Base-by-base conservation (phyloP, 2,329 filamentous ascomycete species). In the Fusarium sp. region DNA sequence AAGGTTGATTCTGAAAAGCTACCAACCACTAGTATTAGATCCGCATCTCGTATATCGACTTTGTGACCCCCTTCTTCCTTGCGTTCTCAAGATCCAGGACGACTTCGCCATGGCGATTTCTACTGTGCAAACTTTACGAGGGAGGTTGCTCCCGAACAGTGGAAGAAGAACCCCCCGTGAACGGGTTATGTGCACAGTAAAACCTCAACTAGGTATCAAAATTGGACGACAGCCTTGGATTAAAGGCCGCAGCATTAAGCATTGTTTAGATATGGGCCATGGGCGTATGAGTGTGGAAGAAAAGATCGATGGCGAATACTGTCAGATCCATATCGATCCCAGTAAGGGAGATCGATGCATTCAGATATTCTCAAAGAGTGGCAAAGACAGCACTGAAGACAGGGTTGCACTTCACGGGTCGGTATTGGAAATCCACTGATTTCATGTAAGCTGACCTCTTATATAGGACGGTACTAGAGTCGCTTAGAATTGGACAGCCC, bases 271-370 rank as follows among this genome's bases (percentile, higher is more conserved):
- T 18, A 87, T 95, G 82, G 82, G 85, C 3, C 83, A 82, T 6
- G 83, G 84, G 0, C 81, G 86, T 16, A 85, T 94, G 86, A 92
- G 90, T 60, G 85, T 93, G 26, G 93, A 97, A 77, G 84, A 89
- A 52, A 97, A 97, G 76, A 88, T 97, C 65, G 93, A 97, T 72
- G 93, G 92, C 13, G 94, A 97, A 77, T 97, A 96, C 70, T 97
- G 92, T 71, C 94, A 97, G 77, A 88, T 97, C 31, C 94, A 97
- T 73, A 82, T 97, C 38, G 89, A 97, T 74, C 80, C 92, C 8
- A 81, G 81, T 10, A 88, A 86, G 50, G 80, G 80, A 16, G 75
- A 60, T 2, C 75, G 84, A 1, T 86, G 83, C 47, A 88, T 97
- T 30, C 90, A 91, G 67, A 95, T 97, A 31, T 97, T 96, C 76